Percentiles rank a stretch among this genome's conserved stretches.
Evolutionary conservation across 2,329 filamentous ascomycete species (phyloP).

Genomic region (Daldinia sp.): DNA sequence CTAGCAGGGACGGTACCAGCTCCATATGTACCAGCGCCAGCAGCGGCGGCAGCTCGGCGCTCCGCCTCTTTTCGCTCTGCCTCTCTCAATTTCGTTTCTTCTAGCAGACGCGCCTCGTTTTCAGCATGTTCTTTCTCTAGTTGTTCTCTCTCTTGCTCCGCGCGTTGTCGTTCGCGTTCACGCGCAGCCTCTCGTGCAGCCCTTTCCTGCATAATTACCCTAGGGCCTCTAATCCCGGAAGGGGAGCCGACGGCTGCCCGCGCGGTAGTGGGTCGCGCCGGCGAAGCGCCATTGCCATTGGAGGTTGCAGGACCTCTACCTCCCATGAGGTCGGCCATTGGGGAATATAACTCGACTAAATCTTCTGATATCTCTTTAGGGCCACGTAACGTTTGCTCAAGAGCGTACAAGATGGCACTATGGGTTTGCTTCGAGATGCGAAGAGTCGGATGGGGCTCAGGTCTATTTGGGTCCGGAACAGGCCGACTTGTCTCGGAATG

Average conservation of each 20-base stretch:
- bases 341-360: conserved; percentile 84
- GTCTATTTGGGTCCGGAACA: conserved; percentile 46
- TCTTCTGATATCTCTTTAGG: conserved; percentile 86
- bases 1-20: conserved; percentile 19
- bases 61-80: conserved; percentile 66
- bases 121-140: conserved; percentile 66
- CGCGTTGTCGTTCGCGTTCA: conserved; percentile 74
- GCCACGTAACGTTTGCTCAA: conserved; percentile 88
- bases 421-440: conserved; percentile 85
- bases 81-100: conserved; percentile 64
- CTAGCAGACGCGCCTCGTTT: conserved; percentile 62
- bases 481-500: conserved; percentile 40
- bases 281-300: conserved; percentile 61
- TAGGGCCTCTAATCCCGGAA: conserved; percentile 79
- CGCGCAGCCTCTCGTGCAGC: conserved; percentile 73
- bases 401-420: conserved; percentile 88
- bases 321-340: conserved; percentile 82
- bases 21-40: conserved; percentile 47
- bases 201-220: conserved; percentile 90
- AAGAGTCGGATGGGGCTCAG: conserved; percentile 57
- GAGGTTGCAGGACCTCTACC: conserved; percentile 64
- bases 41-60: conserved; percentile 65
- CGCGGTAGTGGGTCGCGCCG: conserved; percentile 57
- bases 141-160: conserved; percentile 63
- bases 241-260: conserved; percentile 63